These are phyloP conservation scores for Podospora bellae-mahoneyi DNA, from an alignment of 495 filamentous ascomycete genomes.

Conservation along the genomic window DNA sequence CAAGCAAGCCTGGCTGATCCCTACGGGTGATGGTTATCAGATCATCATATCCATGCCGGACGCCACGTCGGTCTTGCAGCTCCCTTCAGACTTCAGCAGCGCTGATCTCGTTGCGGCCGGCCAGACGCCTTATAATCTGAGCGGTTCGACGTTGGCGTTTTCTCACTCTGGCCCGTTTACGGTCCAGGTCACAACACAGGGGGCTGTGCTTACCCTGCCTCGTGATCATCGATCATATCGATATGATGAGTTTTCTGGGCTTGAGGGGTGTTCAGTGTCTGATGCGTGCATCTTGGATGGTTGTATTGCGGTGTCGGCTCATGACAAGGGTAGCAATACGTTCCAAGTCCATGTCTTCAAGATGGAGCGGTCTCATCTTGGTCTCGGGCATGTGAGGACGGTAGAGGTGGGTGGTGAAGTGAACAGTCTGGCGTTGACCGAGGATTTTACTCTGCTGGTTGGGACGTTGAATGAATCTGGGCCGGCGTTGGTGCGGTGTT, in stretches of 20 bases:
- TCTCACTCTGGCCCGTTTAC: constrained; percentile 33
- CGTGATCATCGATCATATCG: constrained; percentile 20
- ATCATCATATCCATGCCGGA: constrained; percentile 53
- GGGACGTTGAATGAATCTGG: constrained; percentile 30
- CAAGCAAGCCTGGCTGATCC: constrained; percentile 45
- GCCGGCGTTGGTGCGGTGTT: constrained; percentile 29
- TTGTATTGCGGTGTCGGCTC: constrained; percentile 36
- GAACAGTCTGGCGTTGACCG: constrained; percentile 35
- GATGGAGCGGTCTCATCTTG: constrained; percentile 23
- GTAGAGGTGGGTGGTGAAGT: constrained; percentile 40
- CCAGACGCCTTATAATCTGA: constrained; percentile 45
- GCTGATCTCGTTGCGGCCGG: constrained; percentile 37
- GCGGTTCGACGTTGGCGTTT: constrained; percentile 56
- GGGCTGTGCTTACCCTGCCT: constrained; percentile 36
- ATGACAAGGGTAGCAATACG: constrained; percentile 18
- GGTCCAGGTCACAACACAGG: constrained; percentile 57
- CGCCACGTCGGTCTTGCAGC: constrained; percentile 35
- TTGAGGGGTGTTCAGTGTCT: constrained; percentile 25
- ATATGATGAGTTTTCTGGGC: constrained; percentile 25
- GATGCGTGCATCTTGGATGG: constrained; percentile 34
- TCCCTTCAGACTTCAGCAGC: constrained; percentile 39
- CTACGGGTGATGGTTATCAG: constrained; percentile 30
- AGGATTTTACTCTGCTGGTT: constrained; percentile 28
- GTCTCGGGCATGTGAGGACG: constrained; percentile 14
- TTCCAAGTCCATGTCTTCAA: constrained; percentile 37